Base-by-base conservation (phyloP, 2,329 filamentous ascomycete genomes). In the Diaporthe velutina region DNA sequence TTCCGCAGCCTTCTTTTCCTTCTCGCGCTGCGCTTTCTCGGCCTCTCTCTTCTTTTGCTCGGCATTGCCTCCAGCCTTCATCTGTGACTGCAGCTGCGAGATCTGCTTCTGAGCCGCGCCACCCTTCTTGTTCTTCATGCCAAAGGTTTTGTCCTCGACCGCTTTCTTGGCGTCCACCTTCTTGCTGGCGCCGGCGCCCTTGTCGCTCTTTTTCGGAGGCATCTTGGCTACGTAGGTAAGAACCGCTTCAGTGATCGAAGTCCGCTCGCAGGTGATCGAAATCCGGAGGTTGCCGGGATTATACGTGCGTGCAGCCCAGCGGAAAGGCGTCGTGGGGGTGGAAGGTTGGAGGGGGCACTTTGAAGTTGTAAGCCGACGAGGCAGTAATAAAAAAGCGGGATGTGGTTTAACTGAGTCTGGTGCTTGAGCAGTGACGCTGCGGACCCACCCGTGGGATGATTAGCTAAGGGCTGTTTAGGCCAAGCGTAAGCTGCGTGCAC, bases 61-160 rank as follows among this genome's bases (percentile, higher is more conserved):
- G 30, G 95, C 91, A n/a, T 90, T 93, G 76, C 95, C 95, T 79
- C 93, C 92, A 73, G 90, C 89, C 78, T 93, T 92, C 70, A 92
- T 90, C 80, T 95, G 93, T 61, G 92, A 90, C 79, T 92, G 87
- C 83, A 99, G 91, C 80, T 95, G 94, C 75, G 94, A 93, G 82
- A 99, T 98, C 79, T 96, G 92, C 85, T 93, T 98, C 86, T 98
- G 95, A 73, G 95, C 96, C 70, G 91, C 93, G 74, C 92, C 93
- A 79, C 97, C 97, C 89, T 98, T 99, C 89, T 99, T 99, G 83
- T 99, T 99, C 88, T 99, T 99, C 97, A 99, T 98, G 80, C 97
- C 97, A 89, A 99, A 99, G 66, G 97, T 98, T 87, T 96, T 97
- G 88, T 99, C 97, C 77, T 97, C 95, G 77, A 95, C 94, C 58